These are phyloP conservation scores for Trametes maxima DNA, from an alignment of 768 basidiomycete species.

Conservation along the genomic window DNA sequence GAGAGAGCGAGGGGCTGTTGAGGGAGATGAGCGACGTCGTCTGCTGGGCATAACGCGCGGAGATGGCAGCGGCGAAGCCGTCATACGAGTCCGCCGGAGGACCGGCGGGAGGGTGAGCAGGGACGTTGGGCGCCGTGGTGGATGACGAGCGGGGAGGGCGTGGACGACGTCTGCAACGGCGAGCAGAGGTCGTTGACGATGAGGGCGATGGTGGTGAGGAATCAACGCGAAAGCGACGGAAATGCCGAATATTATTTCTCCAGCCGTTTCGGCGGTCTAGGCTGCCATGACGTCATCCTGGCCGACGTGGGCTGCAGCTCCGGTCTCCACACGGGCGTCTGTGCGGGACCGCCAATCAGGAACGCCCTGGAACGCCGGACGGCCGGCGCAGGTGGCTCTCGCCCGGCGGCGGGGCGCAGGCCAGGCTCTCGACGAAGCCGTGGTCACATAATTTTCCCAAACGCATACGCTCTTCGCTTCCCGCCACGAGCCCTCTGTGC, in stretches of 20 bases:
- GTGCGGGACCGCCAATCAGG: slow-evolving; percentile 7
- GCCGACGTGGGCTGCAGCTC: slow-evolving; percentile 4
- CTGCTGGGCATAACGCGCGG: slow-evolving; percentile 42
- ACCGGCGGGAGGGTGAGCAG: slow-evolving; percentile 2
- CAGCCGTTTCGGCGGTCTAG: slow-evolving; percentile 14
- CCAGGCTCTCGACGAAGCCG: neutral
- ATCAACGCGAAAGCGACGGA: slow-evolving; percentile 12
- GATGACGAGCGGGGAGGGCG: slow-evolving; percentile 4
- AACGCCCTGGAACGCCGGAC: slow-evolving; percentile 1
- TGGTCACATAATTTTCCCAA: neutral
- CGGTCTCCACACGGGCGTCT: slow-evolving; percentile 9
- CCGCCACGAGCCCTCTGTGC: neutral
- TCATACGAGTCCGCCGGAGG: slow-evolving; percentile 29
- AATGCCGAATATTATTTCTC: slow-evolving; percentile 10
- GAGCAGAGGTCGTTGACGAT: slow-evolving; percentile 13
- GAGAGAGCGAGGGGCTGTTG: slow-evolving; percentile 19
- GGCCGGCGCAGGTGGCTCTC: slow-evolving; percentile 4
- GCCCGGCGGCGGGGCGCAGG: neutral
- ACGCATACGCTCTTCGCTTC: neutral
- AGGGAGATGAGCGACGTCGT: slow-evolving; percentile 29
- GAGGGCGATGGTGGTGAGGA: slow-evolving; percentile 18
- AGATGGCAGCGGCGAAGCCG: slow-evolving; percentile 59
- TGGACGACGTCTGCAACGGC: slow-evolving; percentile 1
- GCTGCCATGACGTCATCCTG: slow-evolving; percentile 17
- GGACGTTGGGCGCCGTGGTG: slow-evolving; percentile 16